These are phyloP conservation scores for Cyathus striatus DNA, from an alignment of 768 basidiomycete species.

Conservation along the genomic window DNA sequence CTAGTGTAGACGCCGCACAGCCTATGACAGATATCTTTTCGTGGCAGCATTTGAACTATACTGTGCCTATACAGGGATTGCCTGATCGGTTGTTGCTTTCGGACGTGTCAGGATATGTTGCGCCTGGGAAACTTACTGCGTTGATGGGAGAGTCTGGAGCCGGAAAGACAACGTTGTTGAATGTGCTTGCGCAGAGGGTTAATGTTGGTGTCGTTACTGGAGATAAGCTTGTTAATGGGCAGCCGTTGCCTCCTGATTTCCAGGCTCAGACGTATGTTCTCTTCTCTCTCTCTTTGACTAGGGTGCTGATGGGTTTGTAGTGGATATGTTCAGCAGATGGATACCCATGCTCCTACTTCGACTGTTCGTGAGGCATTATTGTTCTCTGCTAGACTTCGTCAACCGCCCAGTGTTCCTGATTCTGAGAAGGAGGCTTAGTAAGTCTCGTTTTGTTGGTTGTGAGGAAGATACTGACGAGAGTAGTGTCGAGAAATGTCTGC, in stretches of 20 bases:
- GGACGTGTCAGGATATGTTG: slow-evolving; percentile 75
- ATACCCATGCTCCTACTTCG: slow-evolving; percentile 69
- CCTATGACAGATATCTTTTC: slow-evolving; percentile 64
- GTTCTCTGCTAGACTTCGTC: slow-evolving; percentile 79
- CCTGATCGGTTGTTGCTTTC: slow-evolving; percentile 48
- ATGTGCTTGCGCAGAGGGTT: slow-evolving; percentile 49
- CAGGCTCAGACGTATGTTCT: slow-evolving; percentile 50
- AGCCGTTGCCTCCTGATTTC: slow-evolving; percentile 49
- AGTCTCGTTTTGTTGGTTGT: too few relatives aligned
- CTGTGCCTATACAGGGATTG: slow-evolving; percentile 50
- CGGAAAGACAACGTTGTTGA: slow-evolving; percentile 55
- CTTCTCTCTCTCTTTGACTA: not conserved
- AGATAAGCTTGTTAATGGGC: slow-evolving; percentile 53
- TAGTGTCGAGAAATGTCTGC: slow-evolving; percentile 44
- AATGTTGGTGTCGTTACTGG: slow-evolving; percentile 45
- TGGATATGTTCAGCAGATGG: slow-evolving; percentile 85
- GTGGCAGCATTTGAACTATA: slow-evolving; percentile 72
- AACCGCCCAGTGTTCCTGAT: slow-evolving; percentile 59
- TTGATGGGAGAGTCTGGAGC: slow-evolving; percentile 62
- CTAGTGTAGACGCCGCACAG: slow-evolving; percentile 29
- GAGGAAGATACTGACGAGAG: too few relatives aligned
- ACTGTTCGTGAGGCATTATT: slow-evolving; percentile 82
- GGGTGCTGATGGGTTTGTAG: slow-evolving; percentile 4
- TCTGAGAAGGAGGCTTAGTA: slow-evolving; percentile 80
- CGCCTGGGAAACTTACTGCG: slow-evolving; percentile 77